Base-by-base conservation (phyloP, 2,329 filamentous ascomycete species). In the Davidsoniella eucalypti region DNA sequence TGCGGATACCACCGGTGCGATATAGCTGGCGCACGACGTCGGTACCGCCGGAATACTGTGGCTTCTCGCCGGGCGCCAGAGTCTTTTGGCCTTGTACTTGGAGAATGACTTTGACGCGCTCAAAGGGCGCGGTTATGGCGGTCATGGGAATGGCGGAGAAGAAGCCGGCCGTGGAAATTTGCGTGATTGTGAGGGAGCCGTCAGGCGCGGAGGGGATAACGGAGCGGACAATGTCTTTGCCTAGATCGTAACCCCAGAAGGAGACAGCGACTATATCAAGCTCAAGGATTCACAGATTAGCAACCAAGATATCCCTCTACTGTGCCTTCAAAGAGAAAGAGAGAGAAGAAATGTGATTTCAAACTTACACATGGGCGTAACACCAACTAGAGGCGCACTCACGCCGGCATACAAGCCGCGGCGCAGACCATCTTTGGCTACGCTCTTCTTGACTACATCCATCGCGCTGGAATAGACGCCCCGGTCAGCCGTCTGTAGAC, bases 141-240 rank as follows among this genome's bases (percentile, higher is more conserved):
- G 92, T 98, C 87, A 94, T 94, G 60, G 92, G 92, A 54, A 98
- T 84, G 54, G 92, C 92, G 61, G 86, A 94, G 76, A 98, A 93
- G 78, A 95, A 95, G 56, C 92, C 92, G 12, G 92, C 92, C 36
- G 86, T 77, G 33, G 86, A 92, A 67, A 93, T 80, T 66, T 98
- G 92, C 41, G 72, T 83, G 61, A 95, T 87, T 53, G 80, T 79
- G 68, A 85, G 86, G 48, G 76, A 70, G 65, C 86, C 78, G 57
- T 80, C 70, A 49, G 82, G 78, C 52, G 81, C 78, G 14, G 74
- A 72, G 25, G 72, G 71, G 33, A 80, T 81, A 57, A 83, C 66
- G 54, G 67, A 71, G 57, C 78, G 75, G 53, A 98, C 88, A 59
- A 98, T 73, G 58, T 81, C 76, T 67, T 98, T 96, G 67, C 92